Evolutionary conservation across 2,329 filamentous ascomycete genomes (phyloP).

Genomic region (Penicillium sp.): DNA sequence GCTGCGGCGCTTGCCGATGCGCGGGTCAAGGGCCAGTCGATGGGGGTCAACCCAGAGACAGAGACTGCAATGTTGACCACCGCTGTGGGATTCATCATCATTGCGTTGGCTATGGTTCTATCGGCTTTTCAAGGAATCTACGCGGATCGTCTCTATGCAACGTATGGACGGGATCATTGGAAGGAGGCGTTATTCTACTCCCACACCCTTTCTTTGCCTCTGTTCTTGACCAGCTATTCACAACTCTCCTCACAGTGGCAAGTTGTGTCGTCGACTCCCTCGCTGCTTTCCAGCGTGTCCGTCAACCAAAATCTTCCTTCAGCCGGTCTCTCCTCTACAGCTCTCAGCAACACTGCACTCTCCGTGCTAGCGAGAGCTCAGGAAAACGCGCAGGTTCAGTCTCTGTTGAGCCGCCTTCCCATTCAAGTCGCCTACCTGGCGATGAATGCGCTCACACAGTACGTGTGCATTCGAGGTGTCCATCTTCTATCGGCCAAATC

Average conservation of each 20-base stretch:
- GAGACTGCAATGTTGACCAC: constrained; percentile 32
- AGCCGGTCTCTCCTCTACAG: constrained; percentile 1
- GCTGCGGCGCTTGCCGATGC: constrained; percentile 87
- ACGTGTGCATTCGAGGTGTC: constrained; percentile 90
- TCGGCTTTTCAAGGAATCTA: constrained; percentile 94
- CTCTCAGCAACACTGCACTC: constrained; percentile 5
- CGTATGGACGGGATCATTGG: constrained; percentile 78
- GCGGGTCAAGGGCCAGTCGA: constrained; percentile 60
- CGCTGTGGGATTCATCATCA: constrained; percentile 65
- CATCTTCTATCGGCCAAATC: constrained; percentile 86
- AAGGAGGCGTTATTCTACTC: constrained; percentile 96
- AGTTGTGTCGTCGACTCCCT: constrained; percentile 31
- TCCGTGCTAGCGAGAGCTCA: constrained; percentile 12
- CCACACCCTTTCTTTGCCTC: constrained; percentile 47
- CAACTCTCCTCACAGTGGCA: constrained; percentile 36
- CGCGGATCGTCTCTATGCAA: constrained; percentile 80
- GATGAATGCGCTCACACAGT: constrained; percentile 71
- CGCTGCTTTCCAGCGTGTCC: constrained; percentile 27
- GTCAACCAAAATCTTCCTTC: background rate
- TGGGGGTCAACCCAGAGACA: constrained; percentile 37
- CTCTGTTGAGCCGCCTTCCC: constrained; percentile 27
- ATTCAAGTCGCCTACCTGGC: constrained; percentile 37
- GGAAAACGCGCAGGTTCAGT: constrained; percentile 18
- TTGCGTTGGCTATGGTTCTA: constrained; percentile 81
- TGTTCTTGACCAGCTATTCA: constrained; percentile 38